Conservation (phyloP, 169 alveolate genomes). For the Perkinsus chesapeaki region DNA sequence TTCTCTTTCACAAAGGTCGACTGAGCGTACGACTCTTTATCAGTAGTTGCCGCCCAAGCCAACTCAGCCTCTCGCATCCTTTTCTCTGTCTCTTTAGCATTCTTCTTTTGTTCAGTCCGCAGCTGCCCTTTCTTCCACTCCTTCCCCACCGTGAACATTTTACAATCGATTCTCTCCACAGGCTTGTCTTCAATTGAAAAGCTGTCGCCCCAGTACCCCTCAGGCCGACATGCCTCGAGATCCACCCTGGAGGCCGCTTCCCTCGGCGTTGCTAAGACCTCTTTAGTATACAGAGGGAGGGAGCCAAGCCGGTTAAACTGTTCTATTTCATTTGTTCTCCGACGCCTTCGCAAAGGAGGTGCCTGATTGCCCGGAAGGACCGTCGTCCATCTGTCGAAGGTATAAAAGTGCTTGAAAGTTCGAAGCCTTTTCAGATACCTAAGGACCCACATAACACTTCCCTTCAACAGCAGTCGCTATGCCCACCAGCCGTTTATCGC, state of each 20-base stretch:
- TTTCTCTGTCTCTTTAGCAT: neutral
- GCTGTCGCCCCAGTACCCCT: neutral
- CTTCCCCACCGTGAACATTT: neutral
- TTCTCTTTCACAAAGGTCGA: neutral
- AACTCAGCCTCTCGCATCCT: neutral
- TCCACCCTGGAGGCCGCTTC: neutral
- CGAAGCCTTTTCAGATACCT: neutral
- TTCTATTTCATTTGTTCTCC: neutral
- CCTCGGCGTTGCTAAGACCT: neutral
- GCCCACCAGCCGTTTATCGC: neutral
- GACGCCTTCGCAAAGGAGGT: neutral
- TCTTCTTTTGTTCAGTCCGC: neutral
- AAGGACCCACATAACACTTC: neutral
- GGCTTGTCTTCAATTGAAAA: neutral
- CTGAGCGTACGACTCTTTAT: neutral
- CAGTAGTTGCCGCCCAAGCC: neutral
- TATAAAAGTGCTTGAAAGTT: too few relatives aligned
- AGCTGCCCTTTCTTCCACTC: neutral
- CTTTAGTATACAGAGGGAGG: neutral
- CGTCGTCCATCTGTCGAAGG: neutral
- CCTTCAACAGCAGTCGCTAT: neutral
- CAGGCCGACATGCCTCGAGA: neutral
- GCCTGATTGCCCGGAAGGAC: neutral
- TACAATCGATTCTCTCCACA: neutral
- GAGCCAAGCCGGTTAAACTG: neutral